phyloP scores from a whole-genome alignment of 1,139 yeast genomes.

The Hemisphaericaspora subhashii region DNA sequence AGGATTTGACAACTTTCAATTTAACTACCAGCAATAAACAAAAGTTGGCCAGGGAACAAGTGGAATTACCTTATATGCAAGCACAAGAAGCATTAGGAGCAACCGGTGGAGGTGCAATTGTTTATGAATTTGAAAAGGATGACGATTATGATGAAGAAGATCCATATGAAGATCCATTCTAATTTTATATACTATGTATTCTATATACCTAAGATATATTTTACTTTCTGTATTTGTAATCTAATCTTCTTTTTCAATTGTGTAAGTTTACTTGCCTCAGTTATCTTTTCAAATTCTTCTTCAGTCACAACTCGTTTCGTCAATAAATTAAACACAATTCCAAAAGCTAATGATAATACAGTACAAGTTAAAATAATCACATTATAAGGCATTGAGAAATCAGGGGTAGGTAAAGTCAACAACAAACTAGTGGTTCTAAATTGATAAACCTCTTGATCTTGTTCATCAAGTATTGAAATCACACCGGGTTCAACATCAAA shows the following conservation, averaged over 20 bases:
- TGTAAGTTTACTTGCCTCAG: constrained; percentile 25
- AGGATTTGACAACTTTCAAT: constrained; percentile 84
- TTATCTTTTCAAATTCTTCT: constrained; percentile 60
- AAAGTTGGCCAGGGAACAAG: constrained; percentile 74
- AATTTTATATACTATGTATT: constrained; percentile 5
- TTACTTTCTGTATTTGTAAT: constrained; percentile 6
- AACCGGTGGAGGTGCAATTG: constrained; percentile 81
- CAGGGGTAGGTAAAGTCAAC: constrained; percentile 91
- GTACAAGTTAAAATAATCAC: constrained; percentile 94
- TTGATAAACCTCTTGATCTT: constrained; percentile 42
- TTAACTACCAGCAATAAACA: constrained; percentile 74
- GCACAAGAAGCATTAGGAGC: constrained; percentile 82
- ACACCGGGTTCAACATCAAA: constrained; percentile 92
- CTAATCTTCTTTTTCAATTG: constrained; percentile 19
- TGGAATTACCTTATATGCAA: constrained; percentile 83
- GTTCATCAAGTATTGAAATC: constrained; percentile 49
- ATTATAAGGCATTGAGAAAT: constrained; percentile 98
- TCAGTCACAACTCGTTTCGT: constrained; percentile 77
- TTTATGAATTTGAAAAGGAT: constrained; percentile 81
- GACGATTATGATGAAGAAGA: constrained; percentile 97
- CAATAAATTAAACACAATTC: constrained; percentile 77
- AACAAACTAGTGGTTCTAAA: constrained; percentile 82
- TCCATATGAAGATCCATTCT: constrained; percentile 95
- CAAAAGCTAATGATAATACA: constrained; percentile 88
- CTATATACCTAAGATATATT: constrained; percentile 2